A percentile compares a stretch with the other conserved stretches of the same genome.
phyloP scores from a whole-genome alignment of 805 yeast genomes.

The Priceomyces haplophilus region DNA sequence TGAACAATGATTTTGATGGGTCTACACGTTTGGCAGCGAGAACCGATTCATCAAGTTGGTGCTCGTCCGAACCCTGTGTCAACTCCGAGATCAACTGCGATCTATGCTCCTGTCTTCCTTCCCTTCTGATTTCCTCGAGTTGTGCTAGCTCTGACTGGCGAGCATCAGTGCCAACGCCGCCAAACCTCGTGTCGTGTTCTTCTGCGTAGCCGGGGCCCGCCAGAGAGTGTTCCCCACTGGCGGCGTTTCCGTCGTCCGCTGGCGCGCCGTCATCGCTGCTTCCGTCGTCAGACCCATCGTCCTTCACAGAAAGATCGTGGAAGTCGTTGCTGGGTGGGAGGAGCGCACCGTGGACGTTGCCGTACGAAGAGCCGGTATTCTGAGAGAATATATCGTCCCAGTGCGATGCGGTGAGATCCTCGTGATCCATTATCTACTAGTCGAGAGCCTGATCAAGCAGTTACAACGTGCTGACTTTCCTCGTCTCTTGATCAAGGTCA shows the following conservation, averaged over 20 bases:
- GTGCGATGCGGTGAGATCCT: constrained; percentile 51
- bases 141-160: constrained; percentile 18
- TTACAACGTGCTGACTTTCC: no score
- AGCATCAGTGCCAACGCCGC: no score
- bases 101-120: constrained; percentile 30
- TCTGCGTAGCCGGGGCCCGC: not conserved
- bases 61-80: constrained; percentile 31
- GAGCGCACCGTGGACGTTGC: constrained; percentile 6
- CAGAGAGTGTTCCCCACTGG: constrained; percentile 1
- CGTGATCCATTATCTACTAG: constrained; percentile 37
- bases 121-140: constrained; percentile 31
- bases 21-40: constrained; percentile 15
- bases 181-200: not conserved
- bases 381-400: constrained; percentile 60
- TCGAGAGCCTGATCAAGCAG: not conserved
- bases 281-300: constrained; percentile 11
- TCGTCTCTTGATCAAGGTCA: no score
- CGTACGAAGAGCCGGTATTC: constrained; percentile 19
- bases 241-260: not conserved
- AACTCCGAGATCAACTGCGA: constrained; percentile 41
- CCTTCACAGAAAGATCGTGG: constrained; percentile 16
- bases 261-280: constrained; percentile 8
- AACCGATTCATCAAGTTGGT: constrained; percentile 38
- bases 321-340: constrained; percentile 16
- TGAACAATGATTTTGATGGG: constrained; percentile 29